phyloP scores from a whole-genome alignment of 768 basidiomycete genomes.

The Sporobolomyces pararoseus region DNA sequence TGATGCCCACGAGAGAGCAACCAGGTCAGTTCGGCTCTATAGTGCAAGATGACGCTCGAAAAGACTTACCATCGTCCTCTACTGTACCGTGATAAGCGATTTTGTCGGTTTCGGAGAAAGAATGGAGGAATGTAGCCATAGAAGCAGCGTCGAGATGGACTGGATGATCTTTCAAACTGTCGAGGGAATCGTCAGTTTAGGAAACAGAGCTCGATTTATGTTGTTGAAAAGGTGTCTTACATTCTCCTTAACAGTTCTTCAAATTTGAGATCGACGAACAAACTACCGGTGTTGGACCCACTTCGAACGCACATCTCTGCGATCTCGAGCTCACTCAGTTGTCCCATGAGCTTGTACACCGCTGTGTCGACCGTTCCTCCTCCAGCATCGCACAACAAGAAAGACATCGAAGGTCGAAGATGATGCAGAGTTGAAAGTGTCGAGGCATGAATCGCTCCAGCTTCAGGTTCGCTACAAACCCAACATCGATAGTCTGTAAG shows the following conservation, averaged over 20 bases:
- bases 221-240: slow-evolving; percentile 8
- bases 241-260: slow-evolving; percentile 67
- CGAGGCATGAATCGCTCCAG: slow-evolving; percentile 86
- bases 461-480: slow-evolving; percentile 61
- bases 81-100: not conserved
- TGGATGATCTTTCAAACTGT: slow-evolving; percentile 75
- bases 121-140: slow-evolving; percentile 35
- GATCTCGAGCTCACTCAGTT: slow-evolving; percentile 76
- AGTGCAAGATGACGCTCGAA: not conserved
- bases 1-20: not conserved
- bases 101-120: slow-evolving; percentile 51
- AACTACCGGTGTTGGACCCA: slow-evolving; percentile 78
- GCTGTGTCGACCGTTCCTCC: slow-evolving; percentile 68
- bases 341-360: slow-evolving; percentile 66
- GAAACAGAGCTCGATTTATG: not conserved
- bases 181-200: not conserved
- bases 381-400: slow-evolving; percentile 88
- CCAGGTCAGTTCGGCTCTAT: too few species aligned
- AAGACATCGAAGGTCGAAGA: slow-evolving; percentile 73
- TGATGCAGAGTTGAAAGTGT: slow-evolving; percentile 75
- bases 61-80: slow-evolving; percentile 1
- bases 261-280: slow-evolving; percentile 83
- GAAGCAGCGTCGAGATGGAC: slow-evolving; percentile 76
- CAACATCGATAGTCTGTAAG: not conserved
- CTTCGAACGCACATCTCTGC: slow-evolving; percentile 85